phyloP scores from a whole-genome alignment of 164 flowering plant species.

The Tetrastigma voinierianum region DNA sequence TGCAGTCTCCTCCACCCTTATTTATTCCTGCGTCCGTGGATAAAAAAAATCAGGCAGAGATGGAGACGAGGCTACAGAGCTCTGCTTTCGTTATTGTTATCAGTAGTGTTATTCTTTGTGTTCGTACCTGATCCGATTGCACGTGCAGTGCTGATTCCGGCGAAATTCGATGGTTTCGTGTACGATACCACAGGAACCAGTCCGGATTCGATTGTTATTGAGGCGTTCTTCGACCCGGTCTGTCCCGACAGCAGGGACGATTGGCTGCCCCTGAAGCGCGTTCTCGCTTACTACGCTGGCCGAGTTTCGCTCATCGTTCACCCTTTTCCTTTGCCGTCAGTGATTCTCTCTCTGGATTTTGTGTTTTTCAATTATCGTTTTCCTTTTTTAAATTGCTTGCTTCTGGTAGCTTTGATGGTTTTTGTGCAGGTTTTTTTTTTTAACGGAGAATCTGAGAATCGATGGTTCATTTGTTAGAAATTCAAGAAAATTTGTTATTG shows the following conservation, averaged over 20 bases:
- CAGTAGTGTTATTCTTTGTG: background rate
- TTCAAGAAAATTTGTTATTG: too few relatives aligned
- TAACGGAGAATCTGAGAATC: too few relatives aligned
- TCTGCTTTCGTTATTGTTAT: background rate
- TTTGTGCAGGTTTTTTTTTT: too few relatives aligned
- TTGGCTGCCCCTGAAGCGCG: conserved; percentile 74
- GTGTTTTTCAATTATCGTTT: too few relatives aligned
- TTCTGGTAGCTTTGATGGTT: too few relatives aligned
- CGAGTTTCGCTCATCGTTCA: conserved; percentile 58
- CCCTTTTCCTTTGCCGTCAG: conserved; percentile 82
- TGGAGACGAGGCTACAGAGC: background rate
- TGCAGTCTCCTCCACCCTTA: too few relatives aligned
- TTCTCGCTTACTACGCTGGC: conserved; percentile 46
- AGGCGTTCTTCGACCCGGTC: conserved; percentile 83
- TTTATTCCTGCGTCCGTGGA: background rate
- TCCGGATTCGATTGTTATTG: conserved; percentile 46
- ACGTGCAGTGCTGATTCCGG: conserved; percentile 41
- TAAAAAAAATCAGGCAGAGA: background rate
- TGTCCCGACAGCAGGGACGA: conserved; percentile 88
- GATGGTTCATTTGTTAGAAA: too few relatives aligned
- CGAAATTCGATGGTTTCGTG: conserved; percentile 71
- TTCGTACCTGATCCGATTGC: background rate
- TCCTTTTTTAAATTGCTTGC: too few relatives aligned
- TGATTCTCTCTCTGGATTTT: background rate
- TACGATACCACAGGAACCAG: conserved; percentile 26